Evolutionary conservation across 2,329 filamentous ascomycete genomes (phyloP), one percentile per base, ranked within the genome.

Genomic region (Scopulariopsis brevicaulis): DNA sequence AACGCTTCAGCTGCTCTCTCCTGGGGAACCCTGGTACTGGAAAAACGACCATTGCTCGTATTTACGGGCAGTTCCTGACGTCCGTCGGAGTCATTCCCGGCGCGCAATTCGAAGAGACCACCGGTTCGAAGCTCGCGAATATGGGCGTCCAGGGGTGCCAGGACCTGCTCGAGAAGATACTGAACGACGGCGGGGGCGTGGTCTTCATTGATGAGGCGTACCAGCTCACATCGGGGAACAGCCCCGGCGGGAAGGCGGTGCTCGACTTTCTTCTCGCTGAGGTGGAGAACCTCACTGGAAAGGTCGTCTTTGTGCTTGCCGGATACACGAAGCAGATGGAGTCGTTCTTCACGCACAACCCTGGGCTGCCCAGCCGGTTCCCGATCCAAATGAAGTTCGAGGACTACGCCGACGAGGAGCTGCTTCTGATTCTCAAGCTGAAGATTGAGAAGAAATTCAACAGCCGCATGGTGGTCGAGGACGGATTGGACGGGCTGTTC

Each of bases 131-230:
- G 18, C 75, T 93, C 0, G 82, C 70, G 0, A 78, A 79, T 56
- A 73, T 77, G 0, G 85, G 84, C 0, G 76, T 87, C 0, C 58
- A 71, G 0, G 81, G 76, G 0, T 82, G 78, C 61, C 77, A 87
- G 64, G 75, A 77, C 14, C 68, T 84, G 0, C 22, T 74, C 0
- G 67, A 73, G 0, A 54, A 64, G 0, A 74, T 92, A 0, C 67
- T 73, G 57, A 52, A 67, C 32, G 58, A 83, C 32, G 62, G 69
- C 0, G 83, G 81, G 0, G 89, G 89, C 0, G 84, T 84, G 0
- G 64, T 90, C 1, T 92, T 93, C 65, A 85, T 93, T 24, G 89
- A 93, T 60, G 88, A 93, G 67, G 87, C 88, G 0, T 91, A 93
- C 64, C 87, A 92, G 62, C 73, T 93, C 0, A 77, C 82, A 0